Evolutionary conservation across 306 rosid species (phyloP).

Genomic region (Trifolium subterraneum): DNA sequence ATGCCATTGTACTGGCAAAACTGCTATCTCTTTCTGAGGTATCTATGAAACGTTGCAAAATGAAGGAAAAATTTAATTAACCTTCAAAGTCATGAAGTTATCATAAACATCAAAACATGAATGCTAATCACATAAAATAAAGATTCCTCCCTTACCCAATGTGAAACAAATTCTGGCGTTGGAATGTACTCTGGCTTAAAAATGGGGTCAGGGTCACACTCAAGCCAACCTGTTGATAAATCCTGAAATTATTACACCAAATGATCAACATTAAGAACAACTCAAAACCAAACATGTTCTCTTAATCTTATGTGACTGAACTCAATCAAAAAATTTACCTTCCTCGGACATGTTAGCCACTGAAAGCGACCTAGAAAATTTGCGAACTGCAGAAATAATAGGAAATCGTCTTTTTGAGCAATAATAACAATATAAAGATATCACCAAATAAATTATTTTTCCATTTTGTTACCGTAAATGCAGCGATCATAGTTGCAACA

Average conservation of each 20-base stretch:
- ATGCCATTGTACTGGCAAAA: constrained; percentile 94
- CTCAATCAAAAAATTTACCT: constrained; percentile 62
- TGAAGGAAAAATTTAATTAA: background rate
- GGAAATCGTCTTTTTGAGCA: background rate
- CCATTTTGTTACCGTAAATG: constrained; percentile 63
- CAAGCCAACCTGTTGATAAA: constrained; percentile 91
- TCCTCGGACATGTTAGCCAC: constrained; percentile 97
- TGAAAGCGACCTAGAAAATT: constrained; percentile 78
- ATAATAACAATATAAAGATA: no score
- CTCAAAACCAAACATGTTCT: constrained; percentile 5
- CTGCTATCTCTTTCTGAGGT: constrained; percentile 70
- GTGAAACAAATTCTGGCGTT: constrained; percentile 69
- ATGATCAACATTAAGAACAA: constrained; percentile 31
- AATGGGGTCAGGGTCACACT: constrained; percentile 89
- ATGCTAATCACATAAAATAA: background rate
- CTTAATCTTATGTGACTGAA: constrained; percentile 16
- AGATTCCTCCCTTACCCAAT: constrained; percentile 59
- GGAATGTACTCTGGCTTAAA: constrained; percentile 74
- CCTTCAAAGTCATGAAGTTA: constrained; percentile 16
- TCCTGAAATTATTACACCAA: constrained; percentile 66
- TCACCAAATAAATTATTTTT: background rate
- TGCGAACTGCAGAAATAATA: constrained; percentile 75
- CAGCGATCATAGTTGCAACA: constrained; percentile 84
- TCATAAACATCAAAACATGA: background rate
- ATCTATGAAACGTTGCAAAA: constrained; percentile 53